A percentile compares a stretch with the other conserved stretches of the same genome.
These are phyloP conservation scores for Aureococcus anophagefferens DNA, from an alignment of 108 stramenopile genomes.

Conservation along the genomic window DNA sequence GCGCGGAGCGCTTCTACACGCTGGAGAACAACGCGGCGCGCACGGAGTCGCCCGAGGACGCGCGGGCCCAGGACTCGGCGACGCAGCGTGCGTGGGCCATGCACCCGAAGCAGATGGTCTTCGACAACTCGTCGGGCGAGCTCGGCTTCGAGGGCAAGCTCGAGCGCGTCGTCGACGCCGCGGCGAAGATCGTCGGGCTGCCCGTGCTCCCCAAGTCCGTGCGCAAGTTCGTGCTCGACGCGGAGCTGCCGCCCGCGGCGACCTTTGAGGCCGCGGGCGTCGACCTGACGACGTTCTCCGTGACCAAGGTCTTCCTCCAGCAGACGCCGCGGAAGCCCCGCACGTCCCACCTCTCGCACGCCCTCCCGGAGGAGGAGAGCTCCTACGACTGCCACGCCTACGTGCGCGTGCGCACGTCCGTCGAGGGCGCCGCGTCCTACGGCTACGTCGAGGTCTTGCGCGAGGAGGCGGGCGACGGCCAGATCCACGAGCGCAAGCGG, in stretches of 20 bases:
- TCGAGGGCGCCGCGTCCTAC: neutral
- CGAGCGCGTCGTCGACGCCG: constrained; percentile 54
- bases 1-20: constrained; percentile 71
- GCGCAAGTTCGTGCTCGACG: constrained; percentile 54
- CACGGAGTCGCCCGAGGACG: constrained; percentile 69
- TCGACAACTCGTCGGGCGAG: constrained; percentile 54
- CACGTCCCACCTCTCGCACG: neutral
- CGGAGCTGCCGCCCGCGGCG: constrained; percentile 29
- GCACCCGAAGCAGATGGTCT: constrained; percentile 58
- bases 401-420: neutral
- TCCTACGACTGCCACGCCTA: neutral
- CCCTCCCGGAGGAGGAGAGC: too few relatives aligned
- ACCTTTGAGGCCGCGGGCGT: constrained; percentile 31
- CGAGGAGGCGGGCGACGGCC: constrained; percentile 35
- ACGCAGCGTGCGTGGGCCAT: constrained; percentile 72
- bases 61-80: constrained; percentile 54
- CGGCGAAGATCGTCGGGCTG: constrained; percentile 57
- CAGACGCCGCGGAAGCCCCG: neutral
- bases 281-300: constrained; percentile 56
- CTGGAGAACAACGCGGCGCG: constrained; percentile 78
- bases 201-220: constrained; percentile 55
- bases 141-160: constrained; percentile 70
- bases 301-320: constrained; percentile 50
- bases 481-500: constrained; percentile 66
- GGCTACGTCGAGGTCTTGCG: constrained; percentile 38